Conservation (phyloP, 2,329 filamentous ascomycete species). For the Calonectria naviculata region DNA sequence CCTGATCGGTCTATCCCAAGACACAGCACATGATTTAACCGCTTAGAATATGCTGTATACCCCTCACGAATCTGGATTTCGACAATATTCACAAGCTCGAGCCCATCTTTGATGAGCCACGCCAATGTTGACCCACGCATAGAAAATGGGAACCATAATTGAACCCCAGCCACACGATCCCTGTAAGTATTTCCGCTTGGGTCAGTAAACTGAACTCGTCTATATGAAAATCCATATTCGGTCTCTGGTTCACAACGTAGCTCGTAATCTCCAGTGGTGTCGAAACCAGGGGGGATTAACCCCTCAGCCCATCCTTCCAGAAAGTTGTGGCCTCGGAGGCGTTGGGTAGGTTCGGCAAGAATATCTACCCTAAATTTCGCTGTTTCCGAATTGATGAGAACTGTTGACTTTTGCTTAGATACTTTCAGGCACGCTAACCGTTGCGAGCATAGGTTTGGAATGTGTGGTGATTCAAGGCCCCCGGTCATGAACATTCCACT, state of each 20-base stretch:
- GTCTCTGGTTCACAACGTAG: not conserved
- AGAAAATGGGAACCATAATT: not conserved
- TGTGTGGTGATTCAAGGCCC: not conserved
- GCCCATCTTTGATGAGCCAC: not conserved
- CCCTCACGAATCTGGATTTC: not conserved
- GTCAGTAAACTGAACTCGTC: not conserved
- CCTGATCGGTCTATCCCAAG: not conserved
- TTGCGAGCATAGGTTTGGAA: not conserved
- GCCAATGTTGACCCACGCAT: not conserved
- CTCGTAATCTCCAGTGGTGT: not conserved
- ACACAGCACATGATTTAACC: not conserved
- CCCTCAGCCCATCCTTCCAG: not conserved
- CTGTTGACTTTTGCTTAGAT: not conserved
- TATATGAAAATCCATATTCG: not conserved
- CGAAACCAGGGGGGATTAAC: not conserved
- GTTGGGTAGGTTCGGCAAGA: not conserved
- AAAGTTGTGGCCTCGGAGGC: not conserved
- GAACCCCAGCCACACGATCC: not conserved
- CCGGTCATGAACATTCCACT: not conserved
- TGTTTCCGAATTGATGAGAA: not conserved
- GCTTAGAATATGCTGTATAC: not conserved
- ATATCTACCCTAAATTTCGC: not conserved
- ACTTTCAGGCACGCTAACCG: not conserved
- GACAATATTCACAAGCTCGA: not conserved
- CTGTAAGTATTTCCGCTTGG: not conserved